Conservation (phyloP, 1,284 basidiomycete species). For the Sanguinoderma infundibulare region DNA sequence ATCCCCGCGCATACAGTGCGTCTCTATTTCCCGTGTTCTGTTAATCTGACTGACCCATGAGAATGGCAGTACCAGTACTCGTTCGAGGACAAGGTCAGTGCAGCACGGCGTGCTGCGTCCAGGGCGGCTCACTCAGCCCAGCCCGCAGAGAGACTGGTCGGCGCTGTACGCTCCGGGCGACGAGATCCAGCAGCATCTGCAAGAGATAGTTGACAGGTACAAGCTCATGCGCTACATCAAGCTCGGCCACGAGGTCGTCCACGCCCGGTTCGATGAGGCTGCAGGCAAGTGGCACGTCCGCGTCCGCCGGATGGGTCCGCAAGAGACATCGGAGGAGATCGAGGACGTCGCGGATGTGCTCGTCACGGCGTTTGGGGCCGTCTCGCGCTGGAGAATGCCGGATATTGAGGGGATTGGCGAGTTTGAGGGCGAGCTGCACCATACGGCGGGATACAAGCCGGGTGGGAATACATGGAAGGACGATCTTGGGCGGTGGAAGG, state of each 20-base stretch:
- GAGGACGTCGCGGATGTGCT: constrained; percentile 57
- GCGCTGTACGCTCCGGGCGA: constrained; percentile 59
- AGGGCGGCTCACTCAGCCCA: not conserved
- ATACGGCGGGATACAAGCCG: constrained; percentile 61
- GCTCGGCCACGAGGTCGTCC: constrained; percentile 55
- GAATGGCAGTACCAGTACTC: constrained; percentile 70
- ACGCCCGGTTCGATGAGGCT: constrained; percentile 53
- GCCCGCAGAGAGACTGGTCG: constrained; percentile 55
- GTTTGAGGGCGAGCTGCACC: constrained; percentile 56
- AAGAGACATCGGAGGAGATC: constrained; percentile 44
- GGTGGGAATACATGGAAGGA: constrained; percentile 49
- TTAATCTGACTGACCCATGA: not conserved
- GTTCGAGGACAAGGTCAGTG: constrained; percentile 53
- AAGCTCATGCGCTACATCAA: constrained; percentile 56
- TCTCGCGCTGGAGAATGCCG: constrained; percentile 64
- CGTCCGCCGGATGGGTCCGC: constrained; percentile 36
- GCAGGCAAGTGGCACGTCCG: constrained; percentile 58
- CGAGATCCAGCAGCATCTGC: constrained; percentile 59
- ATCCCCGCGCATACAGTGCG: constrained; percentile 56
- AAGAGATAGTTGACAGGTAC: constrained; percentile 61
- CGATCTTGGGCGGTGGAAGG: constrained; percentile 51
- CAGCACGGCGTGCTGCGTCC: not conserved
- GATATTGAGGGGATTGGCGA: constrained; percentile 54
- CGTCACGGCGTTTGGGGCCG: constrained; percentile 50
- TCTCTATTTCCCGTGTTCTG: not conserved